A percentile compares a stretch with the other conserved stretches of the same genome.
phyloP scores from a whole-genome alignment of 441 rosid genomes.

The Jatropha multifida region DNA sequence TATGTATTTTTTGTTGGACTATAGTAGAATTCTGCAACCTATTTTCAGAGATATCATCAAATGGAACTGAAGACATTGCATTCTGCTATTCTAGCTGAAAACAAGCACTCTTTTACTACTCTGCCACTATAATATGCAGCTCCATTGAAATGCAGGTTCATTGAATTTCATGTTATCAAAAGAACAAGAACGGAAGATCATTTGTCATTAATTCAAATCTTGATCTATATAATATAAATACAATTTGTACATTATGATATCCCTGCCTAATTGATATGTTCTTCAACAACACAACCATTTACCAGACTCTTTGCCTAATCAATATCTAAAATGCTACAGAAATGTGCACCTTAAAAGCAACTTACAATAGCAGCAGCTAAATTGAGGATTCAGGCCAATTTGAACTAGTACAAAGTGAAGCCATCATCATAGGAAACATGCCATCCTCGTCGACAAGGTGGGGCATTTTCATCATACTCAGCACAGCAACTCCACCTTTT shows the following conservation, averaged over 20 bases:
- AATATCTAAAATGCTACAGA: background rate
- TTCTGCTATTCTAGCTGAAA: too few species aligned
- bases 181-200: background rate
- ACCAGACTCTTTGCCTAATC: background rate
- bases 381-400: background rate
- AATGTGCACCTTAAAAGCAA: background rate
- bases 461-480: constrained; percentile 49
- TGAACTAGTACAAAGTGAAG: constrained; percentile 38
- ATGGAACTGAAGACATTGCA: too few species aligned
- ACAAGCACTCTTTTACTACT: background rate
- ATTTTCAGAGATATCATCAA: too few species aligned
- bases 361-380: background rate
- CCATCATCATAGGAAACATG: constrained; percentile 64
- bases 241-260: background rate
- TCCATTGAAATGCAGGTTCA: background rate
- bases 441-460: constrained; percentile 48
- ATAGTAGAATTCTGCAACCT: background rate
- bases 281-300: background rate
- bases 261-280: background rate
- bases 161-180: background rate
- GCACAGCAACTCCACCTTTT: constrained; percentile 61
- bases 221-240: background rate
- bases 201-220: background rate
- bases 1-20: background rate
- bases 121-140: background rate